Evolutionary conservation across 2,329 filamentous ascomycete genomes (phyloP), one percentile per base, ranked within the genome.

Genomic region (Diplodia scrobiculata): DNA sequence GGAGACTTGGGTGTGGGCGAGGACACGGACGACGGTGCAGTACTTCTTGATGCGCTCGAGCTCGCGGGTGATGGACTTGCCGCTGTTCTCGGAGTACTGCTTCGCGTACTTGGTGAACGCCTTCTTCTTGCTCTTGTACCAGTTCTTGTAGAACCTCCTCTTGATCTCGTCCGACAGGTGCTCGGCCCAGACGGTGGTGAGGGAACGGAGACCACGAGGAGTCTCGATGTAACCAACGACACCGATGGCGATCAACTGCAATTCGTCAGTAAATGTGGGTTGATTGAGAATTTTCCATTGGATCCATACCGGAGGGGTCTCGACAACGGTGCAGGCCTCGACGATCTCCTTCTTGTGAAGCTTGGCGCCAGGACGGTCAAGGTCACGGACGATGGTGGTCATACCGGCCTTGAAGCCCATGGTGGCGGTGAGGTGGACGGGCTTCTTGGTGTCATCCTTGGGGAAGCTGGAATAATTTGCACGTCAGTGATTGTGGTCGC

Each of bases 111-210:
- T 97, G 88, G 95, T 99, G 87, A 99, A 99, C 71, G 95, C 95
- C 94, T 99, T 99, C 92, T 97, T 98, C 93, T 99, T 99, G 88
- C 89, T 92, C 91, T 97, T 97, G 91, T 99, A 99, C 95, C 95
- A 99, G 91, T 99, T 99, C 92, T 98, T 98, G 91, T 99, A 99
- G 92, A 99, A 99, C 81, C 95, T 91, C 79, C 95, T 91, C 90
- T 97, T 97, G 83, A 99, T 81, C 86, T 98, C 95, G 83, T 99
- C 95, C 84, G 91, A 91, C 83, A 99, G 84, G 83, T 99, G 95
- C 89, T 98, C 95, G 79, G 95, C 95, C 95, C 95, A 99, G 81
- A 99, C 92, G 80, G 95, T 98, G 82, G 93, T 97, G 83, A 99
- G 92, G 74, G 95, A 99, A 83, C 95, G 94, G 79, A 99, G 92